Conservation (phyloP, 371 early-diverging fungal species). For the Saksenaea vasiformis region DNA sequence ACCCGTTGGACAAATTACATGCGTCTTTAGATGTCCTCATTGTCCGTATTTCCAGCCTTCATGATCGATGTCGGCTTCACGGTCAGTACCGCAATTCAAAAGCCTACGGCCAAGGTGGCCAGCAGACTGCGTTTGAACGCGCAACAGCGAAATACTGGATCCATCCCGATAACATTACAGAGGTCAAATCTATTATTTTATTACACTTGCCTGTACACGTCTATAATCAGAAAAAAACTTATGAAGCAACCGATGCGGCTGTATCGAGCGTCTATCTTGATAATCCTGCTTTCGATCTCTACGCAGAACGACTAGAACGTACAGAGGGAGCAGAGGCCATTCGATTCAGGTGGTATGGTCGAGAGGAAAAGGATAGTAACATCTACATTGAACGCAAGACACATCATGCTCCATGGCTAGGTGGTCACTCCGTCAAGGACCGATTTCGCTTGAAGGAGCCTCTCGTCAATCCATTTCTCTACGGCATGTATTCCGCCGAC, state of each 20-base stretch:
- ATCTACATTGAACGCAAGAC: slow-evolving; percentile 52
- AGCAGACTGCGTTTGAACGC: slow-evolving; percentile 44
- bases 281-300: slow-evolving; percentile 85
- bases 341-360: slow-evolving; percentile 90
- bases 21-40: slow-evolving; percentile 88
- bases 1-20: slow-evolving; percentile 73
- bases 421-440: slow-evolving; percentile 96
- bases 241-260: slow-evolving; percentile 51
- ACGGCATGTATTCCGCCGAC: slow-evolving; percentile 81
- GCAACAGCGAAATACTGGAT: slow-evolving; percentile 80
- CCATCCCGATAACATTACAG: slow-evolving; percentile 93
- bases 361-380: slow-evolving; percentile 47
- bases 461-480: slow-evolving; percentile 82
- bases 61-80: slow-evolving; percentile 31
- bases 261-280: slow-evolving; percentile 98
- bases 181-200: slow-evolving; percentile 88
- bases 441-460: slow-evolving; percentile 94
- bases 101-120: slow-evolving; percentile 22
- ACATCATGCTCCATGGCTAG: slow-evolving; percentile 90
- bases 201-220: slow-evolving; percentile 94
- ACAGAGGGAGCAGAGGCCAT: slow-evolving; percentile 87
- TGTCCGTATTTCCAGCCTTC: slow-evolving; percentile 68
- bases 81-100: slow-evolving; percentile 29
- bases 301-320: slow-evolving; percentile 83
- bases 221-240: slow-evolving; percentile 56